Percentiles rank a stretch among this genome's conserved stretches.
phyloP scores from a whole-genome alignment of 2,329 filamentous ascomycete genomes.

The Ceratocystis alfenasii region DNA sequence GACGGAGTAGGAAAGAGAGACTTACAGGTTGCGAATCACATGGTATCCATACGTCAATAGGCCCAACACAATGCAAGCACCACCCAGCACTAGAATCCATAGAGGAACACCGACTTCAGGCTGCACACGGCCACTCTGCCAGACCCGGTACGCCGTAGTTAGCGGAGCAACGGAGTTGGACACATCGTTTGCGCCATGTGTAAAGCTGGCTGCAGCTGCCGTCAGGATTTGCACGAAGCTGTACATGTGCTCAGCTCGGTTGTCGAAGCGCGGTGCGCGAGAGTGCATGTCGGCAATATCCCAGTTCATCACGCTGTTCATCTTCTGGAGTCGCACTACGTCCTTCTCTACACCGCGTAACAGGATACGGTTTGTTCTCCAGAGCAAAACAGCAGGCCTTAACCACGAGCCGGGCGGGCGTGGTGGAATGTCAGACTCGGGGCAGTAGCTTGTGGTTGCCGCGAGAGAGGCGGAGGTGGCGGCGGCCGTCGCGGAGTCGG shows the following conservation, averaged over 20 bases:
- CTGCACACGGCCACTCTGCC: constrained; percentile 33
- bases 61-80: constrained; percentile 41
- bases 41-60: constrained; percentile 52
- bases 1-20: background rate
- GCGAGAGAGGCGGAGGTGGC: background rate
- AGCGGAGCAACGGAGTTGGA: constrained; percentile 42
- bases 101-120: constrained; percentile 34
- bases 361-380: constrained; percentile 33
- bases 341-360: constrained; percentile 40
- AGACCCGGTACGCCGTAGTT: constrained; percentile 41
- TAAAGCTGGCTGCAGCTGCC: constrained; percentile 44
- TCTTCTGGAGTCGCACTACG: constrained; percentile 36
- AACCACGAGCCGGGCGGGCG: constrained; percentile 33
- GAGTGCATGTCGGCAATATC: constrained; percentile 40
- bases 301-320: constrained; percentile 37
- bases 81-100: constrained; percentile 41
- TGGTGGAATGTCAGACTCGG: constrained; percentile 25
- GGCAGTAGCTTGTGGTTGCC: background rate
- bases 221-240: constrained; percentile 38
- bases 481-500: constrained; percentile 4
- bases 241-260: constrained; percentile 41
- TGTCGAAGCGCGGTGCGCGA: constrained; percentile 40
- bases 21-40: constrained; percentile 42
- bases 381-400: constrained; percentile 32
- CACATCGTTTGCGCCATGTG: constrained; percentile 46